Conservation (phyloP, 2,329 filamentous ascomycete species). For the Fusarium gaditjirri region DNA sequence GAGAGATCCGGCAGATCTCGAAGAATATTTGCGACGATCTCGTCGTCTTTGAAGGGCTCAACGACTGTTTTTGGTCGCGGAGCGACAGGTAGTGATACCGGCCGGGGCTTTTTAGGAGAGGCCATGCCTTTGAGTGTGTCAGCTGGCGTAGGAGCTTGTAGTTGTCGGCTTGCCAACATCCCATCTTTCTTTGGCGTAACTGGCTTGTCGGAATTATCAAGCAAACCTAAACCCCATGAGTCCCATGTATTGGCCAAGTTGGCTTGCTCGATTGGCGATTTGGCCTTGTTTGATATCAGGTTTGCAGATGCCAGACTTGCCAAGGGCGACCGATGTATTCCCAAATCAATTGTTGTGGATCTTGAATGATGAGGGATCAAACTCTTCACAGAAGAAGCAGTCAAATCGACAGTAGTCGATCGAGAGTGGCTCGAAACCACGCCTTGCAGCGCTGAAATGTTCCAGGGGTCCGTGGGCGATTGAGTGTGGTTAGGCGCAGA, state of each 20-base stretch:
- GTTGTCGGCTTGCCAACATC: not conserved
- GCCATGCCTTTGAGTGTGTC: not conserved
- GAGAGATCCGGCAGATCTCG: conserved; percentile 56
- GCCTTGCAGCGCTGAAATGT: conserved; percentile 2
- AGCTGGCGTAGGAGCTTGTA: conserved; percentile 4
- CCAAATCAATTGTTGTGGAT: conserved; percentile 32
- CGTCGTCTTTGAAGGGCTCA: conserved; percentile 44
- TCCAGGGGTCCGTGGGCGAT: not conserved
- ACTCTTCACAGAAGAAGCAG: conserved; percentile 12
- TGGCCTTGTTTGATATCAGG: conserved; percentile 13
- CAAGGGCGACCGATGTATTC: conserved; percentile 18
- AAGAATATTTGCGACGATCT: conserved; percentile 50
- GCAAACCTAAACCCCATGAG: conserved; percentile 34
- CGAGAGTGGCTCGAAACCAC: conserved; percentile 24
- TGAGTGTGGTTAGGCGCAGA: conserved; percentile 3
- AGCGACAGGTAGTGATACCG: conserved; percentile 5
- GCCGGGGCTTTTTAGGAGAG: not conserved
- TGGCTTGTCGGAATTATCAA: conserved; percentile 22
- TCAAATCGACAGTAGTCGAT: conserved; percentile 30
- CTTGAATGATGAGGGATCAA: conserved; percentile 21
- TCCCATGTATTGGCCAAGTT: conserved; percentile 32
- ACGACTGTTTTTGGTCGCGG: conserved; percentile 7
- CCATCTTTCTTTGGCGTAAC: conserved; percentile 11
- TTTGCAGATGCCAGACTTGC: conserved; percentile 21
- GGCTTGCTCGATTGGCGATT: conserved; percentile 8